Conservation (phyloP, 148 eudicot genomes). For the Selenicereus undatus region DNA sequence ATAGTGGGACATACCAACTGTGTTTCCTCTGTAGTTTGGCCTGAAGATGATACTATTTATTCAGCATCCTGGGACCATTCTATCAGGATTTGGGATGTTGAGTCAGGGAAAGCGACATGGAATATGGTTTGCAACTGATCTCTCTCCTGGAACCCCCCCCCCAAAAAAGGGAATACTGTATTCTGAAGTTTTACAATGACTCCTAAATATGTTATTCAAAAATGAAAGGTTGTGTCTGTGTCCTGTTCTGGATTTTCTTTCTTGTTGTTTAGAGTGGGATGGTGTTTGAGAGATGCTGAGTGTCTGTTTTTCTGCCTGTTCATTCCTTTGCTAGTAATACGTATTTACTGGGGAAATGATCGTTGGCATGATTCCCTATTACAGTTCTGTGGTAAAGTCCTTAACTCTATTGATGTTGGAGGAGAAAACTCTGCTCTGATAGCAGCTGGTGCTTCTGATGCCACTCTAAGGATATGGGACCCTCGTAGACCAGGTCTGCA, state of each 20-base stretch:
- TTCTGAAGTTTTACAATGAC: not conserved
- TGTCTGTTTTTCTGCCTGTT: not conserved
- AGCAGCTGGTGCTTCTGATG: conserved; percentile 90
- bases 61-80: conserved; percentile 99
- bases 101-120: conserved; percentile 71
- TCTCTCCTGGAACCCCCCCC: not conserved
- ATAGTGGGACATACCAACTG: conserved; percentile 85
- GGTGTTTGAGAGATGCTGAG: not conserved
- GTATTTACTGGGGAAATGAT: not conserved
- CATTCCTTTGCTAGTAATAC: not conserved
- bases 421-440: conserved; percentile 86
- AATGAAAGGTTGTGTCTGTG: not conserved
- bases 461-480: conserved; percentile 88
- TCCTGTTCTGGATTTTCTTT: not conserved
- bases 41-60: conserved; percentile 63
- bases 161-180: not conserved
- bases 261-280: not conserved
- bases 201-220: not conserved
- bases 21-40: conserved; percentile 89
- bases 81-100: conserved; percentile 89
- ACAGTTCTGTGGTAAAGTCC: conserved; percentile 74
- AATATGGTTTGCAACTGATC: conserved; percentile 49
- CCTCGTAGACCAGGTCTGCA: conserved; percentile 90
- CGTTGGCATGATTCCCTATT: conserved; percentile 6
- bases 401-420: conserved; percentile 79